Percentiles rank a stretch among this genome's conserved stretches.
phyloP scores from a whole-genome alignment of 176 grass and related monocot genomes.

The Ensete glaucum region DNA sequence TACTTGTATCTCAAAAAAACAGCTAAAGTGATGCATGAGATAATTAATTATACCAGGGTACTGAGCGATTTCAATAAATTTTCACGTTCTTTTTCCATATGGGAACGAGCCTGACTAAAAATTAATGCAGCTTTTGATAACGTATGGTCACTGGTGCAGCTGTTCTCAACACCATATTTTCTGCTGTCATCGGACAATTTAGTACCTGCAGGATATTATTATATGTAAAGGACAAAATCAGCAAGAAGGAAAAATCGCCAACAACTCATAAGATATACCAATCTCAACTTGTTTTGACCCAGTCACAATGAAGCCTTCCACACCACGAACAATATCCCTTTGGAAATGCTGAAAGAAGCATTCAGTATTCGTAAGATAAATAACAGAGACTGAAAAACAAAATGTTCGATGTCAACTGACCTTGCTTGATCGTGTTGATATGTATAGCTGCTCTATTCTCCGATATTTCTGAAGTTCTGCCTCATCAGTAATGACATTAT shows the following conservation, averaged over 20 bases:
- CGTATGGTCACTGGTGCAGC: slow-evolving; percentile 71
- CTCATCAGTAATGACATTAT: slow-evolving; percentile 67
- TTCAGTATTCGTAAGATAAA: neutral
- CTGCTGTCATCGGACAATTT: slow-evolving; percentile 85
- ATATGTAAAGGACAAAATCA: slow-evolving; percentile 3
- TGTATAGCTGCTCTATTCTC: slow-evolving; percentile 84
- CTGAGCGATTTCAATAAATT: slow-evolving; percentile 78
- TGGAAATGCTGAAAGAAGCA: slow-evolving; percentile 71
- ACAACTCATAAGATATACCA: slow-evolving; percentile 29
- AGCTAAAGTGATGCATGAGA: neutral
- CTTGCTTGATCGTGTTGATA: slow-evolving; percentile 44
- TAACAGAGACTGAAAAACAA: neutral
- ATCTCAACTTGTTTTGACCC: slow-evolving; percentile 95
- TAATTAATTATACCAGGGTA: slow-evolving; percentile 50
- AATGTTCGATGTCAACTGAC: neutral
- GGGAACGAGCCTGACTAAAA: slow-evolving; percentile 44
- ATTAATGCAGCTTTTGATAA: slow-evolving; percentile 68
- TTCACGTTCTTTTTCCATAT: slow-evolving; percentile 64
- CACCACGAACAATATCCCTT: slow-evolving; percentile 87
- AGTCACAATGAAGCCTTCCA: slow-evolving; percentile 89
- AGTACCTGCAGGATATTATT: slow-evolving; percentile 38
- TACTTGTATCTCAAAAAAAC: neutral
- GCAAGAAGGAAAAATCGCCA: neutral
- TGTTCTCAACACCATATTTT: slow-evolving; percentile 79
- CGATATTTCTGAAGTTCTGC: slow-evolving; percentile 61